Evolutionary conservation across 2,329 filamentous ascomycete species (phyloP), one percentile per base, ranked within the genome.

Genomic region (Pseudocercospora crystallina): DNA sequence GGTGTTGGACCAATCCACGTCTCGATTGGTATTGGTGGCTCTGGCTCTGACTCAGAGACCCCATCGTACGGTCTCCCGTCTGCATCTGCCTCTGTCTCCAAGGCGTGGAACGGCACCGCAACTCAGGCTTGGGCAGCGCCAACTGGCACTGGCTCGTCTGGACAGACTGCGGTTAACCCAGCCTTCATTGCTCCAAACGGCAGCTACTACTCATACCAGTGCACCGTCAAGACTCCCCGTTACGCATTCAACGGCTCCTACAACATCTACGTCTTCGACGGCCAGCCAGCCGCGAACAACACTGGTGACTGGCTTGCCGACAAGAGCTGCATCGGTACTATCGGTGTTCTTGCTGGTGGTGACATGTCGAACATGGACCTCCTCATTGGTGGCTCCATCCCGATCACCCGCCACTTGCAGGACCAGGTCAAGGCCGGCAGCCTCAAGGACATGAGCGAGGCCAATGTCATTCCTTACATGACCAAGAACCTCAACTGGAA

Each of bases 261-360:
- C 63, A 75, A 73, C 52, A 73, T 91, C 31, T 80, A 84, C 62
- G 74, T 90, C 50, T 91, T 90, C 69, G 65, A 89, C 3, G 86
- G 83, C 0, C 64, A 75, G 1, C 73, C 60, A 36, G 49, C 49
- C 10, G 38, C 77, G 1, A 59, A 63, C 5, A 72, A 82, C 41
- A 59, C 72, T 1, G 56, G 57, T 5, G 60, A 66, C 0, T 87
- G 84, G 83, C 62, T 73, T 2, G 65, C 65, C 41, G 76, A 80
- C 1, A 60, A 69, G 2, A 83, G 79, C 56, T 75, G 84, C 13
- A 75, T 86, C 9, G 86, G 86, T 5, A 78, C 78, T 0, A 77
- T 84, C 54, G 79, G 78, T 32, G 64, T 77, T 5, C 69, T 77
- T 47, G 64, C 69, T 15, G 60, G 58, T 51, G 61, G 56, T 41